A percentile compares a stretch with the other conserved stretches of the same genome.
These are phyloP conservation scores for Groenewaldozyma tartarivorans DNA, from an alignment of 805 yeast genomes.

Conservation along the genomic window DNA sequence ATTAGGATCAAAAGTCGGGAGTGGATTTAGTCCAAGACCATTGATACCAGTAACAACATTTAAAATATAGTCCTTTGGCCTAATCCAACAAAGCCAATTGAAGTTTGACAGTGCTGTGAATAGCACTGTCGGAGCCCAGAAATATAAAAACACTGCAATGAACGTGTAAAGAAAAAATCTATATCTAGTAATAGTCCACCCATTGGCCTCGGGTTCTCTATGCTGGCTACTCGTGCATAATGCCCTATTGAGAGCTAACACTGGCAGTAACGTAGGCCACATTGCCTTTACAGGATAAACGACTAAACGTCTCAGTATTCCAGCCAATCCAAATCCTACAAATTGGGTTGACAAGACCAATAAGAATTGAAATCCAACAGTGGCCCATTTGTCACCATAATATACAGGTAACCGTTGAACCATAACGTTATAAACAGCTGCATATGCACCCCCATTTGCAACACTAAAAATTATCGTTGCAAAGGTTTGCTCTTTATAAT, in stretches of 20 bases:
- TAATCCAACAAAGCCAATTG: slow-evolving; percentile 53
- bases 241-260: slow-evolving; percentile 44
- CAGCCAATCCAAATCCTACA: slow-evolving; percentile 60
- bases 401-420: slow-evolving; percentile 26
- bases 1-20: slow-evolving; percentile 35
- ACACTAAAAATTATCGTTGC: slow-evolving; percentile 33
- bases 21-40: slow-evolving; percentile 34
- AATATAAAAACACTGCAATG: slow-evolving; percentile 35
- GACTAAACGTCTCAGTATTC: slow-evolving; percentile 46
- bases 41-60: slow-evolving; percentile 37
- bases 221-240: slow-evolving; percentile 22
- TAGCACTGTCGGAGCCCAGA: slow-evolving; percentile 52
- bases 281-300: slow-evolving; percentile 52
- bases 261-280: slow-evolving; percentile 57
- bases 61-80: slow-evolving; percentile 39
- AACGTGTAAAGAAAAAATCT: slow-evolving; percentile 34
- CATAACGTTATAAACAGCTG: slow-evolving; percentile 13
- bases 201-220: slow-evolving; percentile 22
- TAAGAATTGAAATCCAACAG: slow-evolving; percentile 34
- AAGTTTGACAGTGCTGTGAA: slow-evolving; percentile 49
- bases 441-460: slow-evolving; percentile 20
- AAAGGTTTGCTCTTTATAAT: slow-evolving; percentile 56
- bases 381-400: slow-evolving; percentile 25
- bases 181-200: slow-evolving; percentile 43
- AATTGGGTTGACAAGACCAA: slow-evolving; percentile 50